phyloP scores from a whole-genome alignment of 208 protist genomes.

The Entamoeba histolytica region DNA sequence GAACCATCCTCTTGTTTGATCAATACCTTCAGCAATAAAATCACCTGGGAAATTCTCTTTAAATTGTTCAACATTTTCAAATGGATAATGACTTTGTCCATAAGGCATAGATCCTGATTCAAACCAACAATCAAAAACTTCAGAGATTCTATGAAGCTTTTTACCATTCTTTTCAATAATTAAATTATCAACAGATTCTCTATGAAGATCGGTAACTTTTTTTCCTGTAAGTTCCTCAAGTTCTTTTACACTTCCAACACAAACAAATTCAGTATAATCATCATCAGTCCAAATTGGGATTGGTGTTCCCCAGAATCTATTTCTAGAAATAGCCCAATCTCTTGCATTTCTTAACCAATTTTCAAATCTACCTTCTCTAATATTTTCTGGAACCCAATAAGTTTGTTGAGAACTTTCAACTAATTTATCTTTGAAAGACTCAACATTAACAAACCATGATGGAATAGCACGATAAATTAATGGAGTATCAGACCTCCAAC shows the following conservation, averaged over 20 bases:
- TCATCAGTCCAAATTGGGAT: conserved; percentile 83
- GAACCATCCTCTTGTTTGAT: conserved; percentile 82
- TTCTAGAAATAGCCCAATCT: conserved; percentile 29
- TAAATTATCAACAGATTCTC: conserved; percentile 72
- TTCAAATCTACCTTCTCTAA: conserved; percentile 85
- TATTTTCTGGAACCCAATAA: conserved; percentile 65
- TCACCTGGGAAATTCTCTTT: conserved; percentile 77
- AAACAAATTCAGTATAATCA: conserved; percentile 58
- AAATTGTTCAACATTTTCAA: conserved; percentile 85
- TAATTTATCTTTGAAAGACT: conserved; percentile 63
- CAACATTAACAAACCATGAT: conserved; percentile 92
- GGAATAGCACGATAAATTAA: conserved; percentile 80
- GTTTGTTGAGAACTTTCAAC: conserved; percentile 23
- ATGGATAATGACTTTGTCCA: conserved; percentile 92
- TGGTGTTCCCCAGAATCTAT: conserved; percentile 78
- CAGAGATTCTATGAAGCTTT: conserved; percentile 48
- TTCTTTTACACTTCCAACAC: conserved; percentile 75
- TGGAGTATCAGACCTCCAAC: conserved; percentile 91
- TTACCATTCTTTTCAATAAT: not conserved
- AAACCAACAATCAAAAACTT: conserved; percentile 99
- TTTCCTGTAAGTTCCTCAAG: conserved; percentile 69
- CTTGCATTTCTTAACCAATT: conserved; percentile 70
- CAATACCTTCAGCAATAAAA: conserved; percentile 94
- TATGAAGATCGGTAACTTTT: conserved; percentile 19
- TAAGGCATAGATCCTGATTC: conserved; percentile 96